These are phyloP conservation scores for Curvularia sp. DNA, from an alignment of 2,329 filamentous ascomycete species.

Conservation along the genomic window DNA sequence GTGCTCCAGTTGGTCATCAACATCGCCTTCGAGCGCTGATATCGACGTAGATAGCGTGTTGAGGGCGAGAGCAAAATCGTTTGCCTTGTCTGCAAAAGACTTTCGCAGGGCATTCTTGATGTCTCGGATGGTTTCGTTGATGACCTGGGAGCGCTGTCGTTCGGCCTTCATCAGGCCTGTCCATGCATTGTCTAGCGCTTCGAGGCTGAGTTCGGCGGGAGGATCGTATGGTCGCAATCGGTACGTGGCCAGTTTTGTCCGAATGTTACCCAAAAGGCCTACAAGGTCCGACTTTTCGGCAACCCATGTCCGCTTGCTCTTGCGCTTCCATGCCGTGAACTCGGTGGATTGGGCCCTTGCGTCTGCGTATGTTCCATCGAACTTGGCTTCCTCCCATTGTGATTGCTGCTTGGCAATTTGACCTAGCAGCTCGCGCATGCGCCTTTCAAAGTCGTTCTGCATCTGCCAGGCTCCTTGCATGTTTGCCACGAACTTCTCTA, in stretches of 20 bases:
- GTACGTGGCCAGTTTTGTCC: slow-evolving; percentile 97
- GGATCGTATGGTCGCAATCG: slow-evolving; percentile 89
- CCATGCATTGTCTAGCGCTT: slow-evolving; percentile 86
- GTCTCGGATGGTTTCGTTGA: slow-evolving; percentile 98
- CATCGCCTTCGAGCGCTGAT: slow-evolving; percentile 94
- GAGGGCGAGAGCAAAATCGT: slow-evolving; percentile 93
- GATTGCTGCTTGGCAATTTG: slow-evolving; percentile 76
- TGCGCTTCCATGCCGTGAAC: slow-evolving; percentile 89
- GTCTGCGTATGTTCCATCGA: slow-evolving; percentile 90
- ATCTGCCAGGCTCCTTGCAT: slow-evolving; percentile 99
- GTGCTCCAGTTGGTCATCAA: slow-evolving; percentile 91
- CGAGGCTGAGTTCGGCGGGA: slow-evolving; percentile 80
- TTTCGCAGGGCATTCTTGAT: slow-evolving; percentile 95
- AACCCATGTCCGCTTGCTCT: slow-evolving; percentile 92
- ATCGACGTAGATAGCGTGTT: slow-evolving; percentile 95
- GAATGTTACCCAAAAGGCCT: slow-evolving; percentile 94
- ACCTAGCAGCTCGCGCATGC: slow-evolving; percentile 83
- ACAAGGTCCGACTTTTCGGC: slow-evolving; percentile 96
- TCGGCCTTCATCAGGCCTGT: slow-evolving; percentile 79
- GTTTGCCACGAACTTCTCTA: slow-evolving; percentile 98
- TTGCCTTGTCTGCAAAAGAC: slow-evolving; percentile 96
- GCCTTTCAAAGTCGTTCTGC: slow-evolving; percentile 93
- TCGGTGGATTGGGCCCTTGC: slow-evolving; percentile 84
- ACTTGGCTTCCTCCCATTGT: slow-evolving; percentile 78
- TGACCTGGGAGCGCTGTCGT: slow-evolving; percentile 86